These are phyloP conservation scores for Rubia yunnanensis DNA, from an alignment of 257 asterid genomes.

Conservation along the genomic window DNA sequence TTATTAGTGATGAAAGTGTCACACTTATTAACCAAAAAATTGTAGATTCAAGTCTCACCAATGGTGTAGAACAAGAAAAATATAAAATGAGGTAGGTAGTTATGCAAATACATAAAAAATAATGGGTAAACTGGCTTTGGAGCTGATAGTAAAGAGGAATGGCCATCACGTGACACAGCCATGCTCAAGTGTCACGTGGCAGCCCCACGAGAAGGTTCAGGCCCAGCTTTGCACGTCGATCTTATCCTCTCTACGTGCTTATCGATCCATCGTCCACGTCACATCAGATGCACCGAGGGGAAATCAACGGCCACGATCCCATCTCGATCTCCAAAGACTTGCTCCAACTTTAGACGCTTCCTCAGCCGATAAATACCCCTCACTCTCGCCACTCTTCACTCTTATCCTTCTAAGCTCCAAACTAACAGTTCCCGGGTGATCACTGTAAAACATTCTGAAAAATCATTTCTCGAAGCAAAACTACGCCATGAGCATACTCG, in stretches of 20 bases:
- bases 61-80: too few species aligned
- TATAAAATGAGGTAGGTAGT: too few species aligned
- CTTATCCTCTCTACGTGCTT: constrained; percentile 51
- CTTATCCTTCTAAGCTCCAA: not conserved
- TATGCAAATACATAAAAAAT: too few species aligned
- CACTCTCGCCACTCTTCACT: not conserved
- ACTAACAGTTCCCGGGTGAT: not conserved
- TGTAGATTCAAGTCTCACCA: too few species aligned
- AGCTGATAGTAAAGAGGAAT: constrained; percentile 7
- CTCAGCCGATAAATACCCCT: constrained; percentile 36
- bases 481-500: constrained; percentile 64
- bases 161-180: constrained; percentile 25
- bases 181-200: constrained; percentile 15
- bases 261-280: constrained; percentile 38
- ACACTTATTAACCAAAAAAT: too few species aligned
- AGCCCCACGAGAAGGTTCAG: not conserved
- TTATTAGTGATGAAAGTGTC: too few species aligned
- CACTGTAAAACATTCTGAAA: not conserved
- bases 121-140: too few species aligned
- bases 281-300: constrained; percentile 14
- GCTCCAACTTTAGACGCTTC: constrained; percentile 28
- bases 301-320: constrained; percentile 33
- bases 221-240: constrained; percentile 23
- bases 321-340: constrained; percentile 15
- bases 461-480: not conserved